Evolutionary conservation across 2,329 filamentous ascomycete species (phyloP), one percentile per base, ranked within the genome.

Genomic region (Scedosporium boydii): DNA sequence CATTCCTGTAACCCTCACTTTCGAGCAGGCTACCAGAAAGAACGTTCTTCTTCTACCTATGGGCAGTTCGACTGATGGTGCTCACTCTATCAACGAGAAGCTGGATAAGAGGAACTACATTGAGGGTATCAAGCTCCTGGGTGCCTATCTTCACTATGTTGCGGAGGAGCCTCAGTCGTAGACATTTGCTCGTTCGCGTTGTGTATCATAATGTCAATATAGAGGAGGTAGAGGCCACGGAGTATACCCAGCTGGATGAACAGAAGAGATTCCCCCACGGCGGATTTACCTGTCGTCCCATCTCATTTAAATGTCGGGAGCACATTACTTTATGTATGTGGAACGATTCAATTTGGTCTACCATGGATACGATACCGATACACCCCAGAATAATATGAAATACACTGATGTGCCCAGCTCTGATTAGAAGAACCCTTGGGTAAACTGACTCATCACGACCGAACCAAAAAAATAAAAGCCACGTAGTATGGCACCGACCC

Each of bases 61-160:
- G 95, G 95, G 95, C 56, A 96, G 90, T 80, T 96, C 90, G 53
- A 99, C 93, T 1, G 95, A 98, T 74, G 93, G 90, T 51, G 95
- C 95, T 6, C 95, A 99, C 78, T 96, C 91, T 41, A 96, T 97
- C 77, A 99, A 99, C 75, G 95, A 98, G 85, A 97, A 96, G 83
- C 82, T 99, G 63, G 95, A 99, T 76, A 92, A 90, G 83, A 86
- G 85, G 72, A 99, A 99, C 78, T 99, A 99, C 75, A 96, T 99
- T 71, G 92, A 99, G 80, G 95, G 95, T 58, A 97, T 90, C 70
- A 99, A 99, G 85, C 78, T 99, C 66, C 78, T 99, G 63, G 95
- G 95, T 58, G 90, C 93, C 3, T 99, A 99, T 74, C 78, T 99
- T 72, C 93, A 98, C 78, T 97, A 97, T 69, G 92, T 96, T 67